Evolutionary conservation across 1,284 basidiomycete species (phyloP).

Genomic region (Boletellus deceptivus): DNA sequence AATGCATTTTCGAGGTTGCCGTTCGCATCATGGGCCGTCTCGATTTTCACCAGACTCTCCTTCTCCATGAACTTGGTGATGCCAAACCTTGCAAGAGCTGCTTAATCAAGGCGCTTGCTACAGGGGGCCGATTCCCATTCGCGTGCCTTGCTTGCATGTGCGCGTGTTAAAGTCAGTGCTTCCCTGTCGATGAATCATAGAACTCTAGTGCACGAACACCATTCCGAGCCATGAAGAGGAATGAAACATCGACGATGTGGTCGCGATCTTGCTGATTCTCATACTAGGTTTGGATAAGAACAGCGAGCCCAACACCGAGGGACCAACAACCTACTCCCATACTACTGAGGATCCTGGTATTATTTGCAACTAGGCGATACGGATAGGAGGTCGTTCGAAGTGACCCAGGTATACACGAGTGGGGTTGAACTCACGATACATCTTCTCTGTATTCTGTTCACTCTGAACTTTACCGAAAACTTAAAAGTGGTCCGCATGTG

Average conservation of each 20-base stretch:
- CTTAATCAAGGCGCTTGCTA: not conserved
- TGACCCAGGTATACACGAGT: too few relatives aligned
- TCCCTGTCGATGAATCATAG: slow-evolving; percentile 76
- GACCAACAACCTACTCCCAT: slow-evolving; percentile 55
- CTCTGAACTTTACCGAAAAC: not conserved
- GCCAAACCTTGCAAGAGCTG: slow-evolving; percentile 53
- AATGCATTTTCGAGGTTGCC: slow-evolving; percentile 67
- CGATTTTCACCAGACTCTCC: slow-evolving; percentile 61
- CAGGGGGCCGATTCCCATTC: not conserved
- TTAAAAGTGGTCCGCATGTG: not conserved
- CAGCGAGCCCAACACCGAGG: not conserved
- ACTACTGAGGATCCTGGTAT: slow-evolving; percentile 69
- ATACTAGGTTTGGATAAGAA: slow-evolving; percentile 51
- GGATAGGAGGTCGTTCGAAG: too few relatives aligned
- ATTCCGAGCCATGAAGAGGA: slow-evolving; percentile 85
- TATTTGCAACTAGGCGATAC: slow-evolving; percentile 73
- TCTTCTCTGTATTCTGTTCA: too few relatives aligned
- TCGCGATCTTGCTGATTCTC: slow-evolving; percentile 64
- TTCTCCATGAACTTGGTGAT: slow-evolving; percentile 77
- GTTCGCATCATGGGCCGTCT: slow-evolving; percentile 58
- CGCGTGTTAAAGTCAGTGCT: slow-evolving; percentile 87
- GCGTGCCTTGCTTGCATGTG: slow-evolving; percentile 84
- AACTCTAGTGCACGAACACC: slow-evolving; percentile 75
- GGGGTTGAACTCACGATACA: too few relatives aligned
- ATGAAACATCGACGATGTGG: slow-evolving; percentile 77